Evolutionary conservation across 805 yeast genomes (phyloP).

Genomic region (Pichia membranifaciens): DNA sequence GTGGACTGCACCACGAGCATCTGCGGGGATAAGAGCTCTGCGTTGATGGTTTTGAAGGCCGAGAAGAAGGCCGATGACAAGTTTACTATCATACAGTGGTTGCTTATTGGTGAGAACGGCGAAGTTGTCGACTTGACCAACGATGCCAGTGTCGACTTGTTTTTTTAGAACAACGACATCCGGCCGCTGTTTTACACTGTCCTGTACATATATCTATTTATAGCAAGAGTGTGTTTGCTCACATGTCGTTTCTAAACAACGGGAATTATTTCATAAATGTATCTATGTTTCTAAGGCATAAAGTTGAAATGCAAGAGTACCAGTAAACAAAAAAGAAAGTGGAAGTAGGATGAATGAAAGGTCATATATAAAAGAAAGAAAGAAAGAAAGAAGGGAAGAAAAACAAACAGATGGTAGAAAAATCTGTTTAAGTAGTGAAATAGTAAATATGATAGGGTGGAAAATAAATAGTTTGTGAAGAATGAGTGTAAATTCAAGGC

Average conservation of each 20-base stretch:
- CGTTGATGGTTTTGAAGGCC: slow-evolving; percentile 64
- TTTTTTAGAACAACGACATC: not conserved
- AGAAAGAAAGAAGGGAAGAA: not conserved
- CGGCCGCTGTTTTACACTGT: not conserved
- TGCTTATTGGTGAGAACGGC: slow-evolving; percentile 43
- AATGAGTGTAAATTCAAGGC: too few relatives aligned
- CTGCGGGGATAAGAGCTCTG: slow-evolving; percentile 54
- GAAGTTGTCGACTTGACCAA: slow-evolving; percentile 39
- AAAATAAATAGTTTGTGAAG: too few relatives aligned
- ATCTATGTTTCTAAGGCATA: not conserved
- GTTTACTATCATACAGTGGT: slow-evolving; percentile 61
- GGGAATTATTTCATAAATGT: not conserved
- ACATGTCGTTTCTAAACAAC: too few relatives aligned
- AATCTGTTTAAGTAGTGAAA: not conserved
- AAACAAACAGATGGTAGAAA: not conserved
- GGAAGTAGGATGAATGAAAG: not conserved
- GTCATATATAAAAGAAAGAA: not conserved
- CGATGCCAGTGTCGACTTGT: slow-evolving; percentile 36
- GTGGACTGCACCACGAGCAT: slow-evolving; percentile 70
- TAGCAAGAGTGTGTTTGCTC: too few relatives aligned
- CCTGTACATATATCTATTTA: too few relatives aligned
- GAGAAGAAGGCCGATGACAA: slow-evolving; percentile 47
- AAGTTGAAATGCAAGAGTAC: not conserved
- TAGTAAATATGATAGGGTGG: not conserved
- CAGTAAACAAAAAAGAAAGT: not conserved